Base-by-base conservation (phyloP, 2,329 filamentous ascomycete genomes). In the Aspergillus tanneri region DNA sequence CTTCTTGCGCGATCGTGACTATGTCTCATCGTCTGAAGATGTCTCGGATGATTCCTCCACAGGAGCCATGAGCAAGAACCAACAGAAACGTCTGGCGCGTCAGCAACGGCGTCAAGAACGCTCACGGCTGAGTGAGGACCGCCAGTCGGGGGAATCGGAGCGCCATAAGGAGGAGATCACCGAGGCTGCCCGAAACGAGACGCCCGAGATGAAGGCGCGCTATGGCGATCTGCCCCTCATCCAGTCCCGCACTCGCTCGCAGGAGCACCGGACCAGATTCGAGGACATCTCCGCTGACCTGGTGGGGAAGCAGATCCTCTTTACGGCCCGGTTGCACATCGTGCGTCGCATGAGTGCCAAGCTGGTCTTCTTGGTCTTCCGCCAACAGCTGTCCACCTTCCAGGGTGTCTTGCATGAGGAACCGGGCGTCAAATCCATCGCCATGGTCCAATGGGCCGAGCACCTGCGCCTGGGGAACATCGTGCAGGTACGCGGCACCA, bases 361-460 rank as follows among this genome's bases (percentile, higher is more conserved):
- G 57, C 77, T 96, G 25, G 88, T 90, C 60, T 96, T 96, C 69
- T 74, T 96, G 35, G 81, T 95, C 49, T 86, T 96, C 64, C 85
- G 91, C 46, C 89, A 96, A 70, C 87, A 91, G 71, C 84, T 87
- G 10, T 78, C 81, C 56, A 93, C 90, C 19, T 82, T 96, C 43
- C 91, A 96, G 69, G 90, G 89, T 53, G 88, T 96, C 2, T 75
- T 96, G 32, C 75, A 82, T 18, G 73, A 77, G 51, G 75, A 80
- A 56, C 74, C 83, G 55, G 80, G 82, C 5, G 74, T 76, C 39
- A 78, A 87, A 9, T 86, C 86, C 1, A 78, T 83, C 49, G 80
- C 87, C 60, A 92, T 96, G 79, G 78, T 96, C 22, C 85, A 88
- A 63, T 95, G 90, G 87, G 88, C 88, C 2, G 88, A 95, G 70